These are phyloP conservation scores for Colletotrichum sp. DNA, from an alignment of 2,329 filamentous ascomycete species.

Conservation along the genomic window DNA sequence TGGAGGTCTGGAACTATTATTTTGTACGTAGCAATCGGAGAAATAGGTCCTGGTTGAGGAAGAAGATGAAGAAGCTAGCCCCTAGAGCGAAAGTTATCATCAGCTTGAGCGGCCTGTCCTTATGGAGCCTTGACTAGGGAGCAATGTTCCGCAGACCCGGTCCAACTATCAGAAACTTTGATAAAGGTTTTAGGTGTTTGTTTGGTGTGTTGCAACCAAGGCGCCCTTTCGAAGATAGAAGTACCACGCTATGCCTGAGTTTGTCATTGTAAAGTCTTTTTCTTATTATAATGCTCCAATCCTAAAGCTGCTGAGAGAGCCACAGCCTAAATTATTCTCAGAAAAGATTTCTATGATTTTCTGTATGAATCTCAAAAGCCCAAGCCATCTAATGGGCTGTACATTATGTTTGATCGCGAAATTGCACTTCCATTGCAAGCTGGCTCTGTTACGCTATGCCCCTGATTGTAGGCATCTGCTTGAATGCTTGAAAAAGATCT, in stretches of 20 bases:
- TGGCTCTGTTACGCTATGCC: neutral
- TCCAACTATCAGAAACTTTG: neutral
- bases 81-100: neutral
- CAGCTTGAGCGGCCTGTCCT: neutral
- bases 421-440: neutral
- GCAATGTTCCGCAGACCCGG: neutral
- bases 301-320: neutral
- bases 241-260: neutral
- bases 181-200: neutral
- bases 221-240: no score
- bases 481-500: no score
- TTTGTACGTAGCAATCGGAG: neutral
- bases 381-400: neutral
- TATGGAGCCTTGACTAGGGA: neutral
- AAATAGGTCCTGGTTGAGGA: neutral
- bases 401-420: neutral
- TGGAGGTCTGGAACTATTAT: neutral
- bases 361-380: neutral
- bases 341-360: neutral
- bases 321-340: neutral
- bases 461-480: neutral
- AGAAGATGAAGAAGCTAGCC: neutral
- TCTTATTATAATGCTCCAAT: neutral
- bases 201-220: neutral
- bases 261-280: neutral